Percentiles rank a stretch among this genome's conserved stretches.
Conservation (phyloP, 2,329 filamentous ascomycete genomes). For the Bretziella fagacearum region DNA sequence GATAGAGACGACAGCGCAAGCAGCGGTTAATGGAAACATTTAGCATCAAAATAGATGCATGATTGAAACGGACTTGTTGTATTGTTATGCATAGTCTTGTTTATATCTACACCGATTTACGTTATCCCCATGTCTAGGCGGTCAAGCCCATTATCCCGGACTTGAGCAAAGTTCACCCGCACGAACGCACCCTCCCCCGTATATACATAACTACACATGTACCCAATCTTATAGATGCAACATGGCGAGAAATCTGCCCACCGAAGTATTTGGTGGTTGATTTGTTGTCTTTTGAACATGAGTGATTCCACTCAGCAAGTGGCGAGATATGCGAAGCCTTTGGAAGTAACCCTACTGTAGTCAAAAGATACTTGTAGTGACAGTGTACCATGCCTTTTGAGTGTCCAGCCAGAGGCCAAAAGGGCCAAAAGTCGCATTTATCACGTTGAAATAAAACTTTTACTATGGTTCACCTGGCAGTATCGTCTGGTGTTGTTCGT, state of each 20-base stretch:
- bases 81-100: background rate
- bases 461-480: background rate
- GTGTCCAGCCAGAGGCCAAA: background rate
- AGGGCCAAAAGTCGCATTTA: background rate
- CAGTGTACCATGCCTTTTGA: background rate
- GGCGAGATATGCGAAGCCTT: background rate
- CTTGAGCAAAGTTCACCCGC: background rate
- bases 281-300: slow-evolving; percentile 4
- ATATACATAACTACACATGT: too few species aligned
- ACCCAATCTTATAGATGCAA: background rate
- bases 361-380: background rate
- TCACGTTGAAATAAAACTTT: background rate
- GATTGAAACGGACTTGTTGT: too few species aligned
- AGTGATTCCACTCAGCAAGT: background rate
- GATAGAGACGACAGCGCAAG: background rate
- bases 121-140: background rate
- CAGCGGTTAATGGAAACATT: background rate
- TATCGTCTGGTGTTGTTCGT: background rate
- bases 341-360: background rate
- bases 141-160: background rate
- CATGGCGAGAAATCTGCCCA: background rate
- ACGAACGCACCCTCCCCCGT: background rate
- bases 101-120: background rate
- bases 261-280: background rate
- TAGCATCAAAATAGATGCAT: background rate